Percentiles rank a stretch among this genome's conserved stretches.
These are phyloP conservation scores for Hemileia vastatrix DNA, from an alignment of 1,284 basidiomycete species.

Conservation along the genomic window DNA sequence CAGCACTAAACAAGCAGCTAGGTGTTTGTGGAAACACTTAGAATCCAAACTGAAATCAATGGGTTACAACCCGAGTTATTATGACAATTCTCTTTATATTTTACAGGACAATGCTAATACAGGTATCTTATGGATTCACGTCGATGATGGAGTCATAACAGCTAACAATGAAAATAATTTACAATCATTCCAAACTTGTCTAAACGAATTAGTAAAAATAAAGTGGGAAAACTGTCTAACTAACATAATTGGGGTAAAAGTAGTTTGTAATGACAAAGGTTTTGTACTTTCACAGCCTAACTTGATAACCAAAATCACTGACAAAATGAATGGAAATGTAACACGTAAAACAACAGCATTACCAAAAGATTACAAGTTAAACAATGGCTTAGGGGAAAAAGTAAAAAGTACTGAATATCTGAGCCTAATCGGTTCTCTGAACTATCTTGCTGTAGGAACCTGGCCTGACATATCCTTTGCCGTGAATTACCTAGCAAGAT, in stretches of 20 bases:
- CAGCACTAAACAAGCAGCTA: background rate
- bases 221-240: background rate
- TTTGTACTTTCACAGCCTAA: no score
- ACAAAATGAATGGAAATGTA: no score
- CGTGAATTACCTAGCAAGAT: no score
- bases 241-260: background rate
- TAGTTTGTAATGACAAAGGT: no score
- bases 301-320: no score
- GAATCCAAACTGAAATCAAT: background rate
- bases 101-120: background rate
- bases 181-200: background rate
- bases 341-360: no score
- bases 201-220: background rate
- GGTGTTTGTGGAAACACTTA: conserved; percentile 3
- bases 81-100: background rate
- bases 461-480: no score
- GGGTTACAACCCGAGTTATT: background rate
- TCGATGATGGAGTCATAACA: background rate
- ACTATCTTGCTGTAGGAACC: no score
- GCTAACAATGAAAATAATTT: background rate
- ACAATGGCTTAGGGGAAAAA: no score
- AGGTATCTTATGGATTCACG: conserved; percentile 8
- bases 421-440: no score
- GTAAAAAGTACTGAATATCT: no score
- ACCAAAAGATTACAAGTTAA: no score